A percentile compares a stretch with the other conserved stretches of the same genome.
Conservation (phyloP, 2,329 filamentous ascomycete genomes). For the Aspergillus fumigatiaffinis region DNA sequence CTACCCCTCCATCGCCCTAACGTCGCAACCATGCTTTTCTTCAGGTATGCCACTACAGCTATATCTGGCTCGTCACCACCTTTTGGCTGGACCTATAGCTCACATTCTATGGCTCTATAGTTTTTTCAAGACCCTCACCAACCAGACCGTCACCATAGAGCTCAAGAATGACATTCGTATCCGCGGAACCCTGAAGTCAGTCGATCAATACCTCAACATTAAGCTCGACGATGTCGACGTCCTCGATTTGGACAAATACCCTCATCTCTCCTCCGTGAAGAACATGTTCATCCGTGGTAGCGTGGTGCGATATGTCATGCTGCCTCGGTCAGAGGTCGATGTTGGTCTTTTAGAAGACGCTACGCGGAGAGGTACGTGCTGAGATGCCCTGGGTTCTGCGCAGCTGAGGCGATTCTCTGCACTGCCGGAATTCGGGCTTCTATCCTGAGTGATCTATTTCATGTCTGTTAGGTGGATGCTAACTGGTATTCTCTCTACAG, state of each 20-base stretch:
- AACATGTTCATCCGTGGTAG: slow-evolving; percentile 95
- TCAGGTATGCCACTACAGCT: slow-evolving; percentile 39
- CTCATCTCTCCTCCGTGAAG: slow-evolving; percentile 85
- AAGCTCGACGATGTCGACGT: slow-evolving; percentile 95
- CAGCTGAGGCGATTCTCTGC: neutral
- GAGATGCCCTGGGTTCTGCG: neutral
- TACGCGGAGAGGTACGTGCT: slow-evolving; percentile 68
- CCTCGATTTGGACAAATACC: slow-evolving; percentile 89
- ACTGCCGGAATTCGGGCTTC: neutral
- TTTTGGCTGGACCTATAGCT: neutral
- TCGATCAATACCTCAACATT: slow-evolving; percentile 99
- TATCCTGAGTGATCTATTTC: neutral
- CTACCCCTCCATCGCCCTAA: neutral
- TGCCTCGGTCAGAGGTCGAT: slow-evolving; percentile 78
- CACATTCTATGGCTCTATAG: slow-evolving; percentile 41
- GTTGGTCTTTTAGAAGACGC: slow-evolving; percentile 86
- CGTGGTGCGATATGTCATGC: slow-evolving; percentile 87
- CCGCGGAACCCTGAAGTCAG: slow-evolving; percentile 89
- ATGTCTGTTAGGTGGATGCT: slow-evolving; percentile 1
- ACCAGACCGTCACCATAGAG: slow-evolving; percentile 95
- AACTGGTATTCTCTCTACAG: slow-evolving; percentile 21
- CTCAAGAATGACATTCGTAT: slow-evolving; percentile 99
- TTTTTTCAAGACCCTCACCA: slow-evolving; percentile 99
- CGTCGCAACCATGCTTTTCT: slow-evolving; percentile 47
- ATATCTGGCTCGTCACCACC: neutral